Percentiles rank a stretch among this genome's conserved stretches.
phyloP scores from a whole-genome alignment of 495 filamentous ascomycete species.

The Penicillium simplicissimum region DNA sequence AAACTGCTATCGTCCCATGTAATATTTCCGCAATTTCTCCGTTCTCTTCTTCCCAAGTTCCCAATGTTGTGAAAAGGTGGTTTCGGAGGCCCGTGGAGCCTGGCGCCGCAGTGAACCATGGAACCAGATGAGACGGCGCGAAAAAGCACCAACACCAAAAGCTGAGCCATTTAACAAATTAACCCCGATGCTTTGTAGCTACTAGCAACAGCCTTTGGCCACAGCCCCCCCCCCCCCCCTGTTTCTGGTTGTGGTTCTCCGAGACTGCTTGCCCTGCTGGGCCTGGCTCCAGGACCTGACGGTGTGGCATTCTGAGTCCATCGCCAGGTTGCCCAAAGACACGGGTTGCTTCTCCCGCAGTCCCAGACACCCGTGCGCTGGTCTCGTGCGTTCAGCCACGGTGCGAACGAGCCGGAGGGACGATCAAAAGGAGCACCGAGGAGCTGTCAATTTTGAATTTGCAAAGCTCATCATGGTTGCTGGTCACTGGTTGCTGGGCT shows the following conservation, averaged over 20 bases:
- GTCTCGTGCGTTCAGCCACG: slow-evolving; percentile 27
- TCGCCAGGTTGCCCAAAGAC: slow-evolving; percentile 18
- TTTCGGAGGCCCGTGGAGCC: slow-evolving; percentile 23
- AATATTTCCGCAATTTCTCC: not conserved
- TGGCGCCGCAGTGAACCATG: slow-evolving; percentile 42
- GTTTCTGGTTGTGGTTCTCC: not conserved
- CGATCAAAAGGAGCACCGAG: not conserved
- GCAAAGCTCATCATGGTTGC: not conserved
- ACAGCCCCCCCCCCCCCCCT: too few species aligned
- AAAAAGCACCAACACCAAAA: not conserved
- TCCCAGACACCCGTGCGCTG: slow-evolving; percentile 20
- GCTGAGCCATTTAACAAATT: not conserved
- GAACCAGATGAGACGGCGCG: slow-evolving; percentile 43
- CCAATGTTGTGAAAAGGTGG: not conserved
- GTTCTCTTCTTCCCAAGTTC: not conserved
- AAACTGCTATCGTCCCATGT: not conserved
- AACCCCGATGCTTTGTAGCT: not conserved
- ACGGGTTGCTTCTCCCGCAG: slow-evolving; percentile 18
- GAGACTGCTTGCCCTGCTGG: not conserved
- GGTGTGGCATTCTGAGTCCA: not conserved
- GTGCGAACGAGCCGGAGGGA: not conserved
- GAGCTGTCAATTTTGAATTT: slow-evolving; percentile 1
- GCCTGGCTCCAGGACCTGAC: not conserved
- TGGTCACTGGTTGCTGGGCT: not conserved
- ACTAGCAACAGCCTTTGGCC: too few species aligned